Percentiles rank a stretch among this genome's conserved stretches.
Evolutionary conservation across 129 eudicot genomes (phyloP).

Genomic region (Kitagawia praeruptora): DNA sequence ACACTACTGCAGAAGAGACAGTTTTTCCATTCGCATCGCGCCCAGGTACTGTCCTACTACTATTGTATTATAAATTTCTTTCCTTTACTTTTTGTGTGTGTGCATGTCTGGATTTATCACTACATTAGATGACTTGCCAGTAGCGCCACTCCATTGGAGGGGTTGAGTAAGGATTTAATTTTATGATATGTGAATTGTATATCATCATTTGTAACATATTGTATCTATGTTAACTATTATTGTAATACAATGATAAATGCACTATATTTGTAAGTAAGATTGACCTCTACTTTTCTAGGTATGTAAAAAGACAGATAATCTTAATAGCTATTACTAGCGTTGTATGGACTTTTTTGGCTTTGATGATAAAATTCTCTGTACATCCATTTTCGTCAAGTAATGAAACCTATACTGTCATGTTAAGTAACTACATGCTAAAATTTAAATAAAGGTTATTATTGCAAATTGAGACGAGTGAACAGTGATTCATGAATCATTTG

Average conservation of each 20-base stretch:
- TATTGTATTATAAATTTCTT: not conserved
- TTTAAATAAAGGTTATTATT: not conserved
- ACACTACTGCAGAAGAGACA: constrained; percentile 66
- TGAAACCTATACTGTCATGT: not conserved
- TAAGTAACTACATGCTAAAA: not conserved
- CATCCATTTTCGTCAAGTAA: not conserved
- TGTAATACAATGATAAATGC: not conserved
- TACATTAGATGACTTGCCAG: not conserved
- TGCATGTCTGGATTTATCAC: not conserved
- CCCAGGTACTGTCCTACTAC: constrained; percentile 47
- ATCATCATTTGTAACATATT: not conserved
- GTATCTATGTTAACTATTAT: not conserved
- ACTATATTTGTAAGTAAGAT: not conserved
- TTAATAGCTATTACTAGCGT: not conserved
- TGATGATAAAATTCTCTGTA: not conserved
- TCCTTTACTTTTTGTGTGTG: not conserved
- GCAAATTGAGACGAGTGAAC: not conserved
- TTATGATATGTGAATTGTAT: not conserved
- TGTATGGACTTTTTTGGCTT: not conserved
- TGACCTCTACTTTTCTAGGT: not conserved
- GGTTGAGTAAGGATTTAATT: not conserved
- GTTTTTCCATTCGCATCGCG: constrained; percentile 91
- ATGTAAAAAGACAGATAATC: not conserved
- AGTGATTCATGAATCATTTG: not conserved
- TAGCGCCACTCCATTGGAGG: not conserved